Conservation (phyloP, 148 eudicot genomes). For the Chenopodium suecicum region DNA sequence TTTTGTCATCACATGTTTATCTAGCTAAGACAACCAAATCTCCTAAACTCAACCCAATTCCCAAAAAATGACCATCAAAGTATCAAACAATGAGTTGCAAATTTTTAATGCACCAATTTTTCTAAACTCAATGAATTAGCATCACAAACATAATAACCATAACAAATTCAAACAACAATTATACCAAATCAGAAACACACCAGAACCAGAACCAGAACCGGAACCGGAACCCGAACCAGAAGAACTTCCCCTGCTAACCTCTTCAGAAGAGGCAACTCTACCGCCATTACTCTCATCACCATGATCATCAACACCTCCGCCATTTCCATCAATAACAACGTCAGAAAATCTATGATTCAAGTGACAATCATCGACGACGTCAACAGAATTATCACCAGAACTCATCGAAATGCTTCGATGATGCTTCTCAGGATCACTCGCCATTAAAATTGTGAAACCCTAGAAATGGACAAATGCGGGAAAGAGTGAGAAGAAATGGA, state of each 20-base stretch:
- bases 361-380: conserved; percentile 2
- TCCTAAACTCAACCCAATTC: too few species aligned
- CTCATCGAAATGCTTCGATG: conserved; percentile 17
- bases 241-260: conserved; percentile 1
- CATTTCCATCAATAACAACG: not conserved
- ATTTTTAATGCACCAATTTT: not conserved
- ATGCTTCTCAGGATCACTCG: not conserved
- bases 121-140: not conserved
- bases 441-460: conserved; percentile 16
- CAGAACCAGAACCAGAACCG: conserved; percentile 18
- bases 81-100: not conserved
- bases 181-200: not conserved
- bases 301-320: not conserved
- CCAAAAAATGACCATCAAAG: too few species aligned
- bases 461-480: not conserved
- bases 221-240: conserved; percentile 22
- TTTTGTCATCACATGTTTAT: not conserved
- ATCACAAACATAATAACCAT: not conserved
- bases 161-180: not conserved
- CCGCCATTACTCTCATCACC: conserved; percentile 3
- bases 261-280: not conserved
- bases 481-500: not conserved
- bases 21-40: too few species aligned
- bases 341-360: not conserved
- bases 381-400: conserved; percentile 29